These are phyloP conservation scores for Hygrophila difformis DNA, from an alignment of 257 asterid genomes.

Conservation along the genomic window DNA sequence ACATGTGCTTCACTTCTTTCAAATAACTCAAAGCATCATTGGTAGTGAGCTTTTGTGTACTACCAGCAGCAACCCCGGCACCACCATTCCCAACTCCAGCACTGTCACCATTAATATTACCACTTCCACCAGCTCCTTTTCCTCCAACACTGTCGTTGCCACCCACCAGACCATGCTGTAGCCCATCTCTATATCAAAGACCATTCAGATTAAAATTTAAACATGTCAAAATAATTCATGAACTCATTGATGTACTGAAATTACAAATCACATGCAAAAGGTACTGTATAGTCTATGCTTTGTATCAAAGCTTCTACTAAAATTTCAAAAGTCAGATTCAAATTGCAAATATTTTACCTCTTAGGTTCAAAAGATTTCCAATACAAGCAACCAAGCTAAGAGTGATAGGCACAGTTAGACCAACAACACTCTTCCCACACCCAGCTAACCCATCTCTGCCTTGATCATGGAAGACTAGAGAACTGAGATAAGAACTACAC, in stretches of 20 bases:
- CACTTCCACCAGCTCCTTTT: conserved; percentile 12
- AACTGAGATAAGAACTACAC: too few species aligned
- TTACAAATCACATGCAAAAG: neutral
- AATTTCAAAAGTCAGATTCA: too few species aligned
- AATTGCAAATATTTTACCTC: too few species aligned
- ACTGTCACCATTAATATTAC: conserved; percentile 18
- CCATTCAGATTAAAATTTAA: conserved; percentile 10
- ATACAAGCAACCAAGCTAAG: too few species aligned
- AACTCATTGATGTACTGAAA: neutral
- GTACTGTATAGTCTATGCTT: neutral
- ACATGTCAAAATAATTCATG: neutral
- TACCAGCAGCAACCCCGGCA: conserved; percentile 26
- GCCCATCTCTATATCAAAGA: conserved; percentile 22
- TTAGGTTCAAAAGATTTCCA: neutral
- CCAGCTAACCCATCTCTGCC: too few species aligned
- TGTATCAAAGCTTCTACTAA: too few species aligned
- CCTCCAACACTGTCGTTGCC: neutral
- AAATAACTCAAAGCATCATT: conserved; percentile 49
- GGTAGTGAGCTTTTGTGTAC: conserved; percentile 46
- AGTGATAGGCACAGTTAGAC: too few species aligned
- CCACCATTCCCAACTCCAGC: conserved; percentile 24
- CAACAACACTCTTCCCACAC: too few species aligned
- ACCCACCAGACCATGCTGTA: conserved; percentile 19
- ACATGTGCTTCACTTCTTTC: conserved; percentile 60
- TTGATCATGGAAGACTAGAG: too few species aligned